phyloP scores from a whole-genome alignment of 352 stramenopile species.

The Phytophthora fragariaefolia region DNA sequence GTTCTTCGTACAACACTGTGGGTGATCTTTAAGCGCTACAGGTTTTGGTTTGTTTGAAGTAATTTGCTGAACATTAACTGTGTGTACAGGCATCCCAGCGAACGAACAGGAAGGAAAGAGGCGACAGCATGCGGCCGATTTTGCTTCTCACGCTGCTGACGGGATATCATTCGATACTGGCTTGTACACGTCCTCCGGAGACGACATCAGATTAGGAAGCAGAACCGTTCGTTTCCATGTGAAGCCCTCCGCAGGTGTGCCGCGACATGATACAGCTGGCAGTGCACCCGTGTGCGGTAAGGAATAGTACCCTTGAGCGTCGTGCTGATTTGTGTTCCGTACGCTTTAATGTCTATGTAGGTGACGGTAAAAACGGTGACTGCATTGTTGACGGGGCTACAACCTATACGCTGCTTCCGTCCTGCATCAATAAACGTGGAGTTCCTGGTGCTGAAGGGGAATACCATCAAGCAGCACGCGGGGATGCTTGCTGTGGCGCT shows the following conservation, averaged over 20 bases:
- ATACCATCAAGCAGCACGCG: not conserved
- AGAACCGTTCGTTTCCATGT: not conserved
- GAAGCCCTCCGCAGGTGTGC: not conserved
- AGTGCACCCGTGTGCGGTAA: not conserved
- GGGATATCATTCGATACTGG: not conserved
- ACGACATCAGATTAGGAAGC: not conserved
- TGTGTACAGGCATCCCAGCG: not conserved
- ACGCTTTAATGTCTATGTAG: not conserved
- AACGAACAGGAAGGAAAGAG: not conserved
- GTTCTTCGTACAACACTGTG: too few relatives aligned
- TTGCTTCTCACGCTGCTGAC: not conserved
- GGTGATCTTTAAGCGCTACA: too few relatives aligned
- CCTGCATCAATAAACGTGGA: not conserved
- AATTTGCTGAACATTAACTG: not conserved
- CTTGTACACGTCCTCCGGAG: not conserved
- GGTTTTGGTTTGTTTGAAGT: not conserved
- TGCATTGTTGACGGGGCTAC: not conserved
- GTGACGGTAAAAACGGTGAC: not conserved
- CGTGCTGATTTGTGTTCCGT: not conserved
- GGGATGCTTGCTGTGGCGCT: not conserved
- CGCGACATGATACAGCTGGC: not conserved
- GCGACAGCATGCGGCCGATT: not conserved
- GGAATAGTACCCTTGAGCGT: not conserved
- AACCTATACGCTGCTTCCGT: not conserved
- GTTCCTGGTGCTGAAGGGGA: too few relatives aligned